A percentile compares a stretch with the other conserved stretches of the same genome.
Evolutionary conservation across 169 alveolate genomes (phyloP).

Genomic region (Plasmodium gonderi): DNA sequence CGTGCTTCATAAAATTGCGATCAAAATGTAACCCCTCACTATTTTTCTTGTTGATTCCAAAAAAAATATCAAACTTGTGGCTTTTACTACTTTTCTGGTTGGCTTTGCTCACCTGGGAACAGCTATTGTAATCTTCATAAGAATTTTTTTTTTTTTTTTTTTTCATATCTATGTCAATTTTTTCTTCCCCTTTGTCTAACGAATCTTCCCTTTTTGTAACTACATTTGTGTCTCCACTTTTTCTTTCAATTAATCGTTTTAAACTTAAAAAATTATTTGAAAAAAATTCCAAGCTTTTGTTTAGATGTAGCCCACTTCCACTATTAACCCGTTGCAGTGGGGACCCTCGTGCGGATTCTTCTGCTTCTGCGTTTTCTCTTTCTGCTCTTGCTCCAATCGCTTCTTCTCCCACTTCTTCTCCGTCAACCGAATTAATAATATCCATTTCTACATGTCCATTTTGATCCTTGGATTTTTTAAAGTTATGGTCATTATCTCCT

Average conservation of each 20-base stretch:
- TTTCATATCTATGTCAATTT: not conserved
- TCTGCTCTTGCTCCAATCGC: not conserved
- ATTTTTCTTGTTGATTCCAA: conserved; percentile 7
- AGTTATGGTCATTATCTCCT: not conserved
- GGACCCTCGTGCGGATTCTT: not conserved
- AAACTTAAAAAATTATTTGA: conserved; percentile 43
- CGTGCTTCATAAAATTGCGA: not conserved
- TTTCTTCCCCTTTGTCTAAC: conserved; percentile 17
- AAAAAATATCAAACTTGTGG: conserved; percentile 22
- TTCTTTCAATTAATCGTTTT: conserved; percentile 30
- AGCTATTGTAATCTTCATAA: not conserved
- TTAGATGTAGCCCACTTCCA: not conserved
- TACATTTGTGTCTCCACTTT: not conserved
- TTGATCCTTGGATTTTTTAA: not conserved
- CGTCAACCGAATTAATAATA: not conserved
- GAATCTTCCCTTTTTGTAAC: conserved; percentile 17
- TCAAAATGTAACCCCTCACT: conserved; percentile 12
- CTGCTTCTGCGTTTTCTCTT: not conserved
- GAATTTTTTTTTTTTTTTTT: conserved; percentile 25
- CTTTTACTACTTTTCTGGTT: not conserved
- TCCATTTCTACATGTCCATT: not conserved
- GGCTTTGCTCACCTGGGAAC: not conserved
- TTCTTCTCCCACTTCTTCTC: not conserved
- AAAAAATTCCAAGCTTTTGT: conserved; percentile 31
- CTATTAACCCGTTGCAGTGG: not conserved